phyloP scores from a whole-genome alignment of 495 filamentous ascomycete species.

The Emericellopsis terricola region DNA sequence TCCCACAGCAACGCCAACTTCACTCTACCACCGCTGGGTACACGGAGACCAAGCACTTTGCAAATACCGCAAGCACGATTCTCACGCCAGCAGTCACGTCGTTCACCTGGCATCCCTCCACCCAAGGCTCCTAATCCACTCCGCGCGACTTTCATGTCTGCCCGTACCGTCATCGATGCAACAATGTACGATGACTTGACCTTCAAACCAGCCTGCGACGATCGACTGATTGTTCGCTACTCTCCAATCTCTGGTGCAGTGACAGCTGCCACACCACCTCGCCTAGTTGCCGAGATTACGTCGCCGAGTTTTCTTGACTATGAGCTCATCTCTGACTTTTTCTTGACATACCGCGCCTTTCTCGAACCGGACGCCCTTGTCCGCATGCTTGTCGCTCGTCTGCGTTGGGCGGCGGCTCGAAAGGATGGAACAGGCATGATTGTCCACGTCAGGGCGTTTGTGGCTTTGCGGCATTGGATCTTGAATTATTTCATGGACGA shows the following conservation, averaged over 20 bases:
- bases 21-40: conserved; percentile 34
- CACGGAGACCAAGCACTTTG: conserved; percentile 23
- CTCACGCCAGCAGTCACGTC: neutral
- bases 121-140: conserved; percentile 9
- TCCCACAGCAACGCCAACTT: conserved; percentile 9
- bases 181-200: conserved; percentile 67
- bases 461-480: conserved; percentile 93
- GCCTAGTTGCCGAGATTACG: conserved; percentile 93
- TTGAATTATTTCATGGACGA: conserved; percentile 96
- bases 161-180: conserved; percentile 30
- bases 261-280: conserved; percentile 73
- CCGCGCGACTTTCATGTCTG: conserved; percentile 23
- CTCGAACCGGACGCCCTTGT: conserved; percentile 58
- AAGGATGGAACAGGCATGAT: conserved; percentile 74
- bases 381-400: conserved; percentile 62
- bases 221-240: conserved; percentile 73
- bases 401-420: conserved; percentile 73
- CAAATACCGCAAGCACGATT: conserved; percentile 17
- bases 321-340: conserved; percentile 94
- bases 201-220: conserved; percentile 48
- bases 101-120: conserved; percentile 12
- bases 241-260: conserved; percentile 53
- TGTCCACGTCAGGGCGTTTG: conserved; percentile 88
- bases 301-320: conserved; percentile 94
- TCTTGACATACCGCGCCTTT: conserved; percentile 84